A percentile compares a stretch with the other conserved stretches of the same genome.
phyloP scores from a whole-genome alignment of 2,329 filamentous ascomycete species.

The Fusarium mexicanum region DNA sequence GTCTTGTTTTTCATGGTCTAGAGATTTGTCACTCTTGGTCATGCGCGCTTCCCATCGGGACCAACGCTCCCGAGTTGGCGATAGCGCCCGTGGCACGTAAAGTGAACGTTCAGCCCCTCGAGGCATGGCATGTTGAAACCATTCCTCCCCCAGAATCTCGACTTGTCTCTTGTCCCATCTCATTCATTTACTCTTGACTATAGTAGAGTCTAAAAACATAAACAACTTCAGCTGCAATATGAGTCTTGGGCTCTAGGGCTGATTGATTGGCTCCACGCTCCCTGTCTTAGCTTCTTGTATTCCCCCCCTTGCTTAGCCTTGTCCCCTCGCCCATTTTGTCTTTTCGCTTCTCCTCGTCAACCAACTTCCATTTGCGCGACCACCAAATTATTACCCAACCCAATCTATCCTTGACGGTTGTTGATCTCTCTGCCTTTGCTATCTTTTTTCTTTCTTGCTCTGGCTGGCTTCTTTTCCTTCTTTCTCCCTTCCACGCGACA shows the following conservation, averaged over 20 bases:
- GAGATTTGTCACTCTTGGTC: background rate
- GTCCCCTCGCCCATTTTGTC: constrained; percentile 7
- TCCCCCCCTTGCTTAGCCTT: constrained; percentile 4
- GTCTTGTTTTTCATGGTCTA: background rate
- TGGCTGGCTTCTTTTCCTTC: background rate
- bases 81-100: background rate
- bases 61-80: constrained; percentile 4
- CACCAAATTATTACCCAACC: constrained; percentile 11
- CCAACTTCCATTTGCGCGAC: constrained; percentile 10
- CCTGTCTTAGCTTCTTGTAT: background rate
- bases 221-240: background rate
- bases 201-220: background rate
- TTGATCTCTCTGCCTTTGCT: background rate
- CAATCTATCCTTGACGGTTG: background rate
- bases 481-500: background rate
- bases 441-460: background rate
- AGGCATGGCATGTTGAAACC: constrained; percentile 14
- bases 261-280: constrained; percentile 23
- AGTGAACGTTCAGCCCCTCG: background rate
- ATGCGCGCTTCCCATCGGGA: background rate
- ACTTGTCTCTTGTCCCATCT: background rate
- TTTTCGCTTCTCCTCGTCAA: constrained; percentile 27
- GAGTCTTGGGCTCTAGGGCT: background rate
- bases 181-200: background rate
- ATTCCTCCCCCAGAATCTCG: constrained; percentile 26